Conservation (phyloP, 2,329 filamentous ascomycete species). For the Colletotrichum plurivorum region DNA sequence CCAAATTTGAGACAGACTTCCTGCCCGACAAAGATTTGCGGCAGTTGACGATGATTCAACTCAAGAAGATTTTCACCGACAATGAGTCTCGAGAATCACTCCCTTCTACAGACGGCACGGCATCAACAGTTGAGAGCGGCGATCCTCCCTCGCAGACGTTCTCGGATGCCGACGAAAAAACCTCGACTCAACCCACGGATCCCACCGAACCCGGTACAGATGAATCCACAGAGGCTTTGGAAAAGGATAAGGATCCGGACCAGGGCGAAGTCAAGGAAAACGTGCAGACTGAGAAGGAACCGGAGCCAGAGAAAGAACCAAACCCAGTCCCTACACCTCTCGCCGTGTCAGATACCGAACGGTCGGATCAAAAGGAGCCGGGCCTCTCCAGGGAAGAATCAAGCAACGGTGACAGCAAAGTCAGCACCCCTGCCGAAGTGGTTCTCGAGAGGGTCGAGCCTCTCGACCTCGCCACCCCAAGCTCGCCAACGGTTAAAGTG, state of each 20-base stretch:
- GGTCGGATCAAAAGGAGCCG: conserved; percentile 20
- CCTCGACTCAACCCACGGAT: conserved; percentile 58
- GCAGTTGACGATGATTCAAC: conserved; percentile 89
- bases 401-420: conserved; percentile 49
- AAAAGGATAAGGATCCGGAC: conserved; percentile 12
- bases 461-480: conserved; percentile 63
- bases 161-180: conserved; percentile 63
- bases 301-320: not conserved
- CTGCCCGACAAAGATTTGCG: conserved; percentile 97
- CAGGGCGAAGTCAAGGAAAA: not conserved
- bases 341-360: conserved; percentile 8
- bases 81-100: conserved; percentile 86
- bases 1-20: conserved; percentile 92
- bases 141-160: conserved; percentile 62
- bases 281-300: conserved; percentile 1
- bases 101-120: conserved; percentile 76
- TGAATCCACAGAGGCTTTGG: conserved; percentile 48
- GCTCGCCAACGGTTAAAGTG: conserved; percentile 48
- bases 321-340: not conserved
- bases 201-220: conserved; percentile 51
- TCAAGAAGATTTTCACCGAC: conserved; percentile 95
- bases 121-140: conserved; percentile 66
- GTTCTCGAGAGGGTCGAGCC: conserved; percentile 64
- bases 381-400: conserved; percentile 40
- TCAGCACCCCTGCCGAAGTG: conserved; percentile 49